Conservation (phyloP, 768 basidiomycete genomes). For the Mycena amicta region DNA sequence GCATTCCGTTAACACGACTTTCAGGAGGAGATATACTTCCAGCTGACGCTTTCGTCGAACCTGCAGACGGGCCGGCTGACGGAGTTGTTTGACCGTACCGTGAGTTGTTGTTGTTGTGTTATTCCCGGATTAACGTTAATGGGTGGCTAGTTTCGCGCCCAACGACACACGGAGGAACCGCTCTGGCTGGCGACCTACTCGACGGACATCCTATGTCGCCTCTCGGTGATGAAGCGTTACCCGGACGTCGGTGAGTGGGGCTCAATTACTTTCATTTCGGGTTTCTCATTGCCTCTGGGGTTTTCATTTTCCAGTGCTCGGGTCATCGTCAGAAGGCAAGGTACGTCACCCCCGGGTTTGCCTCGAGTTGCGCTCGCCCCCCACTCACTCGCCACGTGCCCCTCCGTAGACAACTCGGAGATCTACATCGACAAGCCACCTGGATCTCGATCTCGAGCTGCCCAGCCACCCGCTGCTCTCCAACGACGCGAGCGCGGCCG, state of each 20-base stretch:
- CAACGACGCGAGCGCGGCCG: background rate
- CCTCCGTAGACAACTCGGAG: background rate
- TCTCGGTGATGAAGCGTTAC: conserved; percentile 3
- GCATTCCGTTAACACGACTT: background rate
- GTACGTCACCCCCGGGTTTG: background rate
- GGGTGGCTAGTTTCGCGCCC: conserved; percentile 6
- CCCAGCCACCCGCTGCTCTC: background rate
- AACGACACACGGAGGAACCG: conserved; percentile 19
- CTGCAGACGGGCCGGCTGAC: conserved; percentile 9
- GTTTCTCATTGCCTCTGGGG: background rate
- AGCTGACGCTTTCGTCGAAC: conserved; percentile 13
- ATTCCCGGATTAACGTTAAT: background rate
- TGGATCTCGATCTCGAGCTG: background rate
- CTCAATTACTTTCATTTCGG: background rate
- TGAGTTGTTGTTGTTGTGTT: conserved; percentile 1
- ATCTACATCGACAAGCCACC: background rate
- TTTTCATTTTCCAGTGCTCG: background rate
- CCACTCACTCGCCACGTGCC: background rate
- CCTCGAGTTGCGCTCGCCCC: background rate
- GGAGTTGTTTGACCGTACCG: conserved; percentile 17
- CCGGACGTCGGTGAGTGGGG: background rate
- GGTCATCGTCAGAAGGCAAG: background rate
- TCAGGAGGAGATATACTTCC: conserved; percentile 15
- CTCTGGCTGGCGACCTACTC: conserved; percentile 20
- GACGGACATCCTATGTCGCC: conserved; percentile 14